Evolutionary conservation across 768 basidiomycete genomes (phyloP).

Genomic region (Podaxis rugospora): DNA sequence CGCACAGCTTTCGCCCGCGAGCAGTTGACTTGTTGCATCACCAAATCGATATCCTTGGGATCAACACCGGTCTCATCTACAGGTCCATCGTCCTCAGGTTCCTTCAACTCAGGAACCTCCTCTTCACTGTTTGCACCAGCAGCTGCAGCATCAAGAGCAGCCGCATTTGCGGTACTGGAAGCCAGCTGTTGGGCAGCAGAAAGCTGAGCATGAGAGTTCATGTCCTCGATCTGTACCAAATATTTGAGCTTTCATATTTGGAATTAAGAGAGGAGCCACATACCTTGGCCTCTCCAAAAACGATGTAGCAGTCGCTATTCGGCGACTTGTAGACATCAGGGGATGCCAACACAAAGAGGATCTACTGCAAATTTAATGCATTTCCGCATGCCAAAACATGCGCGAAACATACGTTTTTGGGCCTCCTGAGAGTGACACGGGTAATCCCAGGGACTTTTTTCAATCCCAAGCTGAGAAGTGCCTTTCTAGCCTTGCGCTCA

Average conservation of each 20-base stretch:
- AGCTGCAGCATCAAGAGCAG: constrained; percentile 37
- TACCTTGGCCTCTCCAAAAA: constrained; percentile 97
- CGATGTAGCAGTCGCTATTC: constrained; percentile 97
- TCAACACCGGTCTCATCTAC: constrained; percentile 88
- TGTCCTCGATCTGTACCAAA: constrained; percentile 69
- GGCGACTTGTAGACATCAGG: constrained; percentile 98
- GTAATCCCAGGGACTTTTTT: constrained; percentile 93
- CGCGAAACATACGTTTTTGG: constrained; percentile 73
- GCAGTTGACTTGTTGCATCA: constrained; percentile 85
- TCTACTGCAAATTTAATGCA: constrained; percentile 32
- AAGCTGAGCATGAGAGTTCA: constrained; percentile 76
- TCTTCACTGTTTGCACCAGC: constrained; percentile 62
- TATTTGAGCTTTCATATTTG: not conserved
- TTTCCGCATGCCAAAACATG: not conserved
- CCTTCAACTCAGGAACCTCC: constrained; percentile 82
- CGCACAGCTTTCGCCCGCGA: constrained; percentile 89
- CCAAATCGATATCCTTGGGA: constrained; percentile 91
- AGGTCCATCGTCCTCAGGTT: constrained; percentile 74
- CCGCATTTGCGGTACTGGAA: constrained; percentile 40
- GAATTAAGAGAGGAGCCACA: constrained; percentile 1
- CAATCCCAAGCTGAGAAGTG: constrained; percentile 84
- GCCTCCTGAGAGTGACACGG: constrained; percentile 89
- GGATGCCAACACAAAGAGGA: constrained; percentile 87
- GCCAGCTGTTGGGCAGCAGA: constrained; percentile 78
- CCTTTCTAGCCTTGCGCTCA: constrained; percentile 94